Base-by-base conservation (phyloP, 176 grass and related monocot genomes). In the Urochloa ruziziensis region DNA sequence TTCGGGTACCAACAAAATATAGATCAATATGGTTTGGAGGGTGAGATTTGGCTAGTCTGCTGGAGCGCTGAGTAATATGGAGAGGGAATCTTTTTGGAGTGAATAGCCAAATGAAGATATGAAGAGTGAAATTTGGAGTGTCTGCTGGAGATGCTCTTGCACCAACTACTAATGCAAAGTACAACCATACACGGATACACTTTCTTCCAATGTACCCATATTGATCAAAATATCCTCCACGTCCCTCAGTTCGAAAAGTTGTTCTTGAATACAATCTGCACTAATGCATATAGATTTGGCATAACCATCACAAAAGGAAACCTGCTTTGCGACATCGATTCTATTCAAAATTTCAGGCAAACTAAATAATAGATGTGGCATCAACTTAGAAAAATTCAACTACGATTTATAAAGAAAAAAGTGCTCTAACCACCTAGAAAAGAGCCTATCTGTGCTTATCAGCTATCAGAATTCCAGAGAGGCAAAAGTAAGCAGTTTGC, bases 161-260 rank as follows among this genome's bases (percentile, higher is more conserved):
- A 74, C 67, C 4, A 67, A 57, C 24, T 64, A 4, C 34, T 24
- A 64, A 28, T 65, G 67, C 54, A 79, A 70, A 62, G 77, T n/a
- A 71, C 60, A 74, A 33, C 7, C 15, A 64, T 15, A 63, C 0
- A 77, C 32, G 13, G 29, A 86, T 35, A 18, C 40, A 75, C 51
- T 52, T 66, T 18, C 47, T 78, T 35, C 44, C 47, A 86, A 81
- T 80, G 62, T 98, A 94, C 95, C 95, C 95, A 85, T 95, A 98
- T 91, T 95, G 86, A 73, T 97, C 91, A 82, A 97, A 97, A 84
- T 97, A 94, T 78, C 94, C 91, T 86, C 91, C 94, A 80, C 94
- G 94, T 37, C 94, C 94, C 54, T 97, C 91, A 44, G 94, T 97
- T 84, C 94, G 91, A 62, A n/a, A 97, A 94, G 87, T 97, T 83